These are phyloP conservation scores for Colletotrichum tropicicola DNA, from an alignment of 2,329 filamentous ascomycete genomes.

Conservation along the genomic window DNA sequence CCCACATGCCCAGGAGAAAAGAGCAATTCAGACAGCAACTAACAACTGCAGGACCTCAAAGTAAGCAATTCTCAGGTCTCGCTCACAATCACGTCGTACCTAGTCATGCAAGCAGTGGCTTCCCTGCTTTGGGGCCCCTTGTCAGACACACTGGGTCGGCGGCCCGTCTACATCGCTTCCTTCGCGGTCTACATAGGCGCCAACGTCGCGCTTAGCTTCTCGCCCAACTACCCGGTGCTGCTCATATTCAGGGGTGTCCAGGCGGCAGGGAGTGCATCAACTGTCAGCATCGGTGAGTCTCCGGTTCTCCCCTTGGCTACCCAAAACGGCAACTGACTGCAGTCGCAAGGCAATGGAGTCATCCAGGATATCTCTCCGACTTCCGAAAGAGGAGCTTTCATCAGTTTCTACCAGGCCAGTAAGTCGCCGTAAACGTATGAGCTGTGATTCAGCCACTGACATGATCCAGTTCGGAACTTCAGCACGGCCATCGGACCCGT, in stretches of 20 bases:
- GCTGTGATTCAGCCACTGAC: neutral
- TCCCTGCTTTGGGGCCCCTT: conserved; percentile 58
- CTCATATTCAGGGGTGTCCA: conserved; percentile 57
- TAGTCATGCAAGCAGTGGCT: conserved; percentile 59
- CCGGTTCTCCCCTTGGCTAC: neutral
- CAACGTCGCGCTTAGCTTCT: conserved; percentile 55
- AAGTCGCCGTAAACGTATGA: conserved; percentile 12
- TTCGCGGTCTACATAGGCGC: conserved; percentile 56
- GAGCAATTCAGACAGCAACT: neutral
- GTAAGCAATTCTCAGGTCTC: conserved; percentile 42
- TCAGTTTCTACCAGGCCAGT: conserved; percentile 44
- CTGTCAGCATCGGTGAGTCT: conserved; percentile 53
- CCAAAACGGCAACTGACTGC: neutral
- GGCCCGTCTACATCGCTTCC: conserved; percentile 53
- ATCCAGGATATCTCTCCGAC: conserved; percentile 42
- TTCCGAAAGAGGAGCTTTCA: conserved; percentile 40
- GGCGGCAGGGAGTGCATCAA: conserved; percentile 56
- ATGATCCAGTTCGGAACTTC: conserved; percentile 36
- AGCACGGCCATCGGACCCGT: conserved; percentile 43
- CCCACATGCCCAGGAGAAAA: neutral
- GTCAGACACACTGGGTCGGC: conserved; percentile 55
- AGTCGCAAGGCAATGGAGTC: conserved; percentile 34
- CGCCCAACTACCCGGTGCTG: conserved; percentile 50
- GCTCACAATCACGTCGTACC: conserved; percentile 56
- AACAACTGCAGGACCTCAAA: conserved; percentile 35